These are phyloP conservation scores for Fusarium staphyleae DNA, from an alignment of 2,329 filamentous ascomycete genomes.

Conservation along the genomic window DNA sequence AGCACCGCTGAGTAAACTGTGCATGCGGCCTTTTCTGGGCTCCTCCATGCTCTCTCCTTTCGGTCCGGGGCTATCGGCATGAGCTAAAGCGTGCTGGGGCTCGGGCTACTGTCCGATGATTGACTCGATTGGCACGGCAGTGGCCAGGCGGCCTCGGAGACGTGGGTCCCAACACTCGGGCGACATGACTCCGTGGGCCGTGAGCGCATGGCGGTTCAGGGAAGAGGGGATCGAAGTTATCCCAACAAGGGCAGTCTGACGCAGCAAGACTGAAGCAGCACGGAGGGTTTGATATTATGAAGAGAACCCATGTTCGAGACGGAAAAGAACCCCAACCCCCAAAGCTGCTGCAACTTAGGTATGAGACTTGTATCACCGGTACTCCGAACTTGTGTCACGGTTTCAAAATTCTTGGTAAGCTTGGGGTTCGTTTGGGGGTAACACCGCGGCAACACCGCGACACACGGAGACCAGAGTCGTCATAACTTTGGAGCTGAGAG, in stretches of 20 bases:
- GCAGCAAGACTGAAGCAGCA: not conserved
- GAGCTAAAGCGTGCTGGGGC: conserved; percentile 36
- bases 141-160: conserved; percentile 35
- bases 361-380: conserved; percentile 36
- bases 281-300: conserved; percentile 1
- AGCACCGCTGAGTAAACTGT: conserved; percentile 15
- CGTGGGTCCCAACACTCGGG: conserved; percentile 35
- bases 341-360: conserved; percentile 30
- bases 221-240: conserved; percentile 12
- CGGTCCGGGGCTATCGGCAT: conserved; percentile 32
- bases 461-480: conserved; percentile 13
- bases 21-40: conserved; percentile 38
- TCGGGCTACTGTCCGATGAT: conserved; percentile 42
- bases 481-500: conserved; percentile 37
- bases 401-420: conserved; percentile 38
- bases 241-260: conserved; percentile 22
- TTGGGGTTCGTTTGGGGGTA: conserved; percentile 34
- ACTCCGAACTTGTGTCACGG: conserved; percentile 35
- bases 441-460: conserved; percentile 33
- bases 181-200: conserved; percentile 19
- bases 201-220: conserved; percentile 1
- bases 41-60: conserved; percentile 27
- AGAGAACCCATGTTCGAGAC: conserved; percentile 2
- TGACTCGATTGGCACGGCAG: conserved; percentile 42
- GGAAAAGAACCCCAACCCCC: conserved; percentile 9